Evolutionary conservation across 306 rosid species (phyloP).

Genomic region (Ochetophila trinervis): DNA sequence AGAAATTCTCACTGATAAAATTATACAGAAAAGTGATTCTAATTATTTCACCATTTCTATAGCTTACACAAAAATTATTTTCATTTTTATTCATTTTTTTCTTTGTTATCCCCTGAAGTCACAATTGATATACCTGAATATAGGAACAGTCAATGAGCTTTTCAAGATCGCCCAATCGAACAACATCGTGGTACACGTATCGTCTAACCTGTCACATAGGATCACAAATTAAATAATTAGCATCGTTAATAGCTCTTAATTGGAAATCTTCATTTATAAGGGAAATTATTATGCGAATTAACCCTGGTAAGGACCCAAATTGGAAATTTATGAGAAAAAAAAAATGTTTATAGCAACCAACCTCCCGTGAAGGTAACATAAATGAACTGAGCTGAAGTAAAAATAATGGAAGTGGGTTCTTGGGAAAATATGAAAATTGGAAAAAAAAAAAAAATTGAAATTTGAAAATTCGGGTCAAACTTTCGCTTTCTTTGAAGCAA

Average conservation of each 20-base stretch:
- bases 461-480: conserved; percentile 56
- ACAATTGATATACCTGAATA: conserved; percentile 58
- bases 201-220: conserved; percentile 68
- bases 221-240: conserved; percentile 7
- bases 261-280: background rate
- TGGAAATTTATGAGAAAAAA: conserved; percentile 17
- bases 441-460: conserved; percentile 16
- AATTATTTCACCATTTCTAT: background rate
- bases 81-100: background rate
- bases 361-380: conserved; percentile 26
- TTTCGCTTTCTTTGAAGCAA: conserved; percentile 83
- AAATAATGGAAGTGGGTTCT: conserved; percentile 38
- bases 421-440: conserved; percentile 20
- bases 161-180: conserved; percentile 84
- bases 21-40: no score
- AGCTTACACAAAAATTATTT: background rate
- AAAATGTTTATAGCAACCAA: conserved; percentile 20
- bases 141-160: conserved; percentile 84
- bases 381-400: conserved; percentile 34
- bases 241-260: background rate
- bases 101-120: background rate
- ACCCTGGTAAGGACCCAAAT: background rate
- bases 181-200: conserved; percentile 91
- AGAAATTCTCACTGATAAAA: background rate
- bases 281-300: background rate